Evolutionary conservation across 2,329 filamentous ascomycete genomes (phyloP).

Genomic region (Alternaria burnsii): DNA sequence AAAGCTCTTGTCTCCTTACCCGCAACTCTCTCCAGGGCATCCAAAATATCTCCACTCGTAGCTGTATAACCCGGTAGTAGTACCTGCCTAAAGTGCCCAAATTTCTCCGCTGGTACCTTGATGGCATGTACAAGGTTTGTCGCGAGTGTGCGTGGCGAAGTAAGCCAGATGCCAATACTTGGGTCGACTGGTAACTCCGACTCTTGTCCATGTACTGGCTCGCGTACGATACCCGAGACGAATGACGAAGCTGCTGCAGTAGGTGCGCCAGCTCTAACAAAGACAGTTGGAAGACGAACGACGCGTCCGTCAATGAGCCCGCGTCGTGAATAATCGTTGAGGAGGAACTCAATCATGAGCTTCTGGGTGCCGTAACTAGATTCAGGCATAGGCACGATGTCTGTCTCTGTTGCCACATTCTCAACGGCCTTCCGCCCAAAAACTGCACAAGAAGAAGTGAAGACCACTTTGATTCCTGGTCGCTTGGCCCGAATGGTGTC

Average conservation of each 20-base stretch:
- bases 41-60: constrained; percentile 65
- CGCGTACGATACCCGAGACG: constrained; percentile 70
- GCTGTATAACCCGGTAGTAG: constrained; percentile 64
- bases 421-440: constrained; percentile 66
- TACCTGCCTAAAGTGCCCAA: constrained; percentile 62
- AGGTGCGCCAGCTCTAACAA: constrained; percentile 67
- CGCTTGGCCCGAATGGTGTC: constrained; percentile 60
- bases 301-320: constrained; percentile 66
- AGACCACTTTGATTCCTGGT: constrained; percentile 66
- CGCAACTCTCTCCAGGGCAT: constrained; percentile 64
- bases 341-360: constrained; percentile 67
- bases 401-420: constrained; percentile 46
- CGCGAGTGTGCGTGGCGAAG: constrained; percentile 63
- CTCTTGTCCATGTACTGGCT: constrained; percentile 65
- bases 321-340: constrained; percentile 70
- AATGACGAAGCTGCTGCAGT: constrained; percentile 70
- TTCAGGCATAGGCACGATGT: constrained; percentile 66
- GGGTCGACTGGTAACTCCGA: constrained; percentile 61
- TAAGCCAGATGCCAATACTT: constrained; percentile 66
- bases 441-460: constrained; percentile 69
- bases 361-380: constrained; percentile 71
- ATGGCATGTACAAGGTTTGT: constrained; percentile 64
- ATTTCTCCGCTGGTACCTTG: constrained; percentile 59
- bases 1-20: constrained; percentile 61
- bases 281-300: constrained; percentile 68